Evolutionary conservation across 2,329 filamentous ascomycete species (phyloP).

Genomic region (Biscogniauxia marginata): DNA sequence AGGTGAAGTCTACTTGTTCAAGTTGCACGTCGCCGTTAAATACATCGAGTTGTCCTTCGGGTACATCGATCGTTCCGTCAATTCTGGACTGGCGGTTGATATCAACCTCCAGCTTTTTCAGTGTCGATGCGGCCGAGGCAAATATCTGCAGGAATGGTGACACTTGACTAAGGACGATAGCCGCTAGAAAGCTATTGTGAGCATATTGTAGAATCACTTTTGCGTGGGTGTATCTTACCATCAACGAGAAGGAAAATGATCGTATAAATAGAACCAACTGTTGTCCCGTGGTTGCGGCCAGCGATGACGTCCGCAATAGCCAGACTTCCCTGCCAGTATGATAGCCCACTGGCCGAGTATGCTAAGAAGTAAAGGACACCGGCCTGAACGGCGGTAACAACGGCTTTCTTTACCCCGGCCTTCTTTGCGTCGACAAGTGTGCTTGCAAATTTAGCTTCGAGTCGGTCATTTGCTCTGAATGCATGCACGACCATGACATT

Average conservation of each 20-base stretch:
- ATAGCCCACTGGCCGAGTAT: conserved; percentile 62
- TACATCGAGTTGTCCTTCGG: conserved; percentile 45
- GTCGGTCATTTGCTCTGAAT: conserved; percentile 49
- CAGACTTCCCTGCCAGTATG: conserved; percentile 63
- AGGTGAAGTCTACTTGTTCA: conserved; percentile 37
- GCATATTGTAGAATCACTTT: conserved; percentile 25
- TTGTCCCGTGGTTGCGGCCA: conserved; percentile 33
- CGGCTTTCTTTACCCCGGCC: conserved; percentile 55
- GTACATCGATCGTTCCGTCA: conserved; percentile 42
- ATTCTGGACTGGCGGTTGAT: conserved; percentile 49
- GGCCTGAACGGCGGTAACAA: conserved; percentile 53
- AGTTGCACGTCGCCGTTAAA: conserved; percentile 38
- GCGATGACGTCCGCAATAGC: conserved; percentile 40
- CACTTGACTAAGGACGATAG: conserved; percentile 58
- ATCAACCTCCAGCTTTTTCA: conserved; percentile 52
- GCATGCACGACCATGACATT: conserved; percentile 55
- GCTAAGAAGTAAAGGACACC: conserved; percentile 67
- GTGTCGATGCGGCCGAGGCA: conserved; percentile 52
- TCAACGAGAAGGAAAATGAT: conserved; percentile 65
- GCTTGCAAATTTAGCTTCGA: conserved; percentile 51
- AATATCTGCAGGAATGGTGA: conserved; percentile 62
- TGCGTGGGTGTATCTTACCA: conserved; percentile 34
- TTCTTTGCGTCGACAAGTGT: conserved; percentile 45
- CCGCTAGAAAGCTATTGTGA: conserved; percentile 43
- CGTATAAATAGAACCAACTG: conserved; percentile 55